Conservation (phyloP, 2,329 filamentous ascomycete genomes). For the Epichloe typhina region DNA sequence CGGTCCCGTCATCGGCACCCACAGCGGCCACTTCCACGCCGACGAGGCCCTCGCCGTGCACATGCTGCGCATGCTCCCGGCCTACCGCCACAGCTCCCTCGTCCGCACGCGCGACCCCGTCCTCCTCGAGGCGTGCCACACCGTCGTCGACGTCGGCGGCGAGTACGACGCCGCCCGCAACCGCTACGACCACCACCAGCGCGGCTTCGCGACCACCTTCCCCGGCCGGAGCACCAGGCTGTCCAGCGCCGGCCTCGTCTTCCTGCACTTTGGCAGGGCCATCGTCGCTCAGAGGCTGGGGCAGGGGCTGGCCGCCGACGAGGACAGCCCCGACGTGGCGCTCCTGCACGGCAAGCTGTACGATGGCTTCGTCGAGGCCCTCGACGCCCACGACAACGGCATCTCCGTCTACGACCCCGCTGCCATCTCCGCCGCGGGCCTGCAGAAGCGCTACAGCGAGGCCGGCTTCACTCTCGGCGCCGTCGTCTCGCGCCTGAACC, state of each 20-base stretch:
- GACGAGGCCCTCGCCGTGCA: conserved; percentile 95
- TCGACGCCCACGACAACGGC: conserved; percentile 97
- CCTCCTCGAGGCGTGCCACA: conserved; percentile 70
- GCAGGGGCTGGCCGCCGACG: conserved; percentile 14
- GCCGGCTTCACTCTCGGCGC: conserved; percentile 75
- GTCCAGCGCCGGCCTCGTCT: conserved; percentile 85
- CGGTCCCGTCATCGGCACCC: conserved; percentile 65
- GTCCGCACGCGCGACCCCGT: conserved; percentile 79
- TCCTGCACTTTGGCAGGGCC: conserved; percentile 82
- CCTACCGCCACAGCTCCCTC: conserved; percentile 61
- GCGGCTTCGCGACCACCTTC: conserved; percentile 76
- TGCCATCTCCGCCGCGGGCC: conserved; percentile 52
- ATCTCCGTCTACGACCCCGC: conserved; percentile 68
- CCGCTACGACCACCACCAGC: conserved; percentile 96
- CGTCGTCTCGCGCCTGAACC: conserved; percentile 68
- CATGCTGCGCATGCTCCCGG: conserved; percentile 79
- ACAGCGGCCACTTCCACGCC: conserved; percentile 97
- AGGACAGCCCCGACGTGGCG: conserved; percentile 53
- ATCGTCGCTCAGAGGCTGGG: conserved; percentile 52
- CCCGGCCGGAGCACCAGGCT: conserved; percentile 77
- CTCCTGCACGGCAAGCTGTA: conserved; percentile 83
- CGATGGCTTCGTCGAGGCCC: conserved; percentile 83
- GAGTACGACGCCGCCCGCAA: conserved; percentile 67
- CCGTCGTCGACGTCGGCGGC: conserved; percentile 94
- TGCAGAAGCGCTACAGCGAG: conserved; percentile 73